phyloP scores from a whole-genome alignment of 768 basidiomycete genomes.

The Postia placenta region DNA sequence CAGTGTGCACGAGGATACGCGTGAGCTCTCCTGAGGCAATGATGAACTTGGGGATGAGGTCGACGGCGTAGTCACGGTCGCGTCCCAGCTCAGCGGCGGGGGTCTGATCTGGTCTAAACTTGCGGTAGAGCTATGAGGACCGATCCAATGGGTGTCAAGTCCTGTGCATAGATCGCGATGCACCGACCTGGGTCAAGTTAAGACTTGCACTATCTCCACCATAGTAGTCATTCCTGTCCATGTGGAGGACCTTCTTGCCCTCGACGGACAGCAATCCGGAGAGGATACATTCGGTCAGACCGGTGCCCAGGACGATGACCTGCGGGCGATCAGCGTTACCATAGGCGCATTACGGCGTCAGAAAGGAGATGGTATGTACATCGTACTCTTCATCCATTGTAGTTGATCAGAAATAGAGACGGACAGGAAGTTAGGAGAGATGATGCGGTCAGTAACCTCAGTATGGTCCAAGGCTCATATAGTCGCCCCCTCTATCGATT shows the following conservation, averaged over 20 bases:
- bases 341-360: background rate
- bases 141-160: conserved; percentile 8
- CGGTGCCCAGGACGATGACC: conserved; percentile 93
- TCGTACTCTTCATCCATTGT: conserved; percentile 99
- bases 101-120: conserved; percentile 77
- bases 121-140: conserved; percentile 78
- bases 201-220: conserved; percentile 96
- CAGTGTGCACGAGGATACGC: conserved; percentile 96
- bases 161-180: conserved; percentile 9
- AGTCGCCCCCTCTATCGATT: conserved; percentile 11
- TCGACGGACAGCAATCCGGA: conserved; percentile 98
- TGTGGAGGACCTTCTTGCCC: conserved; percentile 99
- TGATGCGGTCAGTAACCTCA: background rate
- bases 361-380: conserved; percentile 34
- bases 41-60: conserved; percentile 99
- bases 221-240: conserved; percentile 98
- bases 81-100: conserved; percentile 85
- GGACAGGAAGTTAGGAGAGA: conserved; percentile 5
- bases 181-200: conserved; percentile 88
- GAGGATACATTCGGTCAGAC: conserved; percentile 96
- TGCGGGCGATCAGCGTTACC: conserved; percentile 24
- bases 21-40: conserved; percentile 97
- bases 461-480: conserved; percentile 1
- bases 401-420: conserved; percentile 20
- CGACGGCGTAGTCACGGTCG: conserved; percentile 96